Base-by-base conservation (phyloP, 768 basidiomycete genomes). In the Asterophora parasitica region DNA sequence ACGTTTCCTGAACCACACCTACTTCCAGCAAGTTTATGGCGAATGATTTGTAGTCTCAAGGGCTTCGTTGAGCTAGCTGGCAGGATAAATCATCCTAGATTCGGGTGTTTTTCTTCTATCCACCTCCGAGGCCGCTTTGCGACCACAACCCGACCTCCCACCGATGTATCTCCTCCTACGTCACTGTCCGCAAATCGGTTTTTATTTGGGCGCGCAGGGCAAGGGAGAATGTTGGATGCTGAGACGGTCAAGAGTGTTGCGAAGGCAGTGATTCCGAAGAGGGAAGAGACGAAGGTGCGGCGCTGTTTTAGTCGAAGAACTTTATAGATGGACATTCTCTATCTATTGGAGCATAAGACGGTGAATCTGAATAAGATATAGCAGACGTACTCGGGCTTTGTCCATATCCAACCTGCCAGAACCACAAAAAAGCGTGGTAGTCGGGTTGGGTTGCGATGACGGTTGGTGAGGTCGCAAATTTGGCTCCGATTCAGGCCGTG, bases 201-300 rank as follows among this genome's bases (percentile, higher is more conserved):
- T 56, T 78, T 76, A 50, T 77, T 68, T 35, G 73, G 68, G 44
- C 80, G 77, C n/a, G 80, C 87, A 7, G 89, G 89, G 58, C 90
- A 92, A 44, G 89, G 88, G 27, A 92, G 69, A 33, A 90, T 71
- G 60, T 77, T 80, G 16, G 88, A 89, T 17, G 85, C 86, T 10
- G 85, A 84, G 13, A 92, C 89, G 44, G 89, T 91, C 52, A 88
- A 53, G 50, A 92, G 75, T 13, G 87, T 77, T 19, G 85, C 86
- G 63, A 88, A 67, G 65, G 88, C 89, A 3, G 89, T 92, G 58
- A 88, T 66, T 58, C 79, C 82, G 62, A 92, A 92, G 54, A 92
- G 81, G 28, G 84, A 78, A 7, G 90, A 82, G 52, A 89, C 72
- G 69, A 89, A 75, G 55, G 78, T 78, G 62, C 88, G 87, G 43